phyloP scores from a whole-genome alignment of 345 rosid species.

The Adansonia digitata region DNA sequence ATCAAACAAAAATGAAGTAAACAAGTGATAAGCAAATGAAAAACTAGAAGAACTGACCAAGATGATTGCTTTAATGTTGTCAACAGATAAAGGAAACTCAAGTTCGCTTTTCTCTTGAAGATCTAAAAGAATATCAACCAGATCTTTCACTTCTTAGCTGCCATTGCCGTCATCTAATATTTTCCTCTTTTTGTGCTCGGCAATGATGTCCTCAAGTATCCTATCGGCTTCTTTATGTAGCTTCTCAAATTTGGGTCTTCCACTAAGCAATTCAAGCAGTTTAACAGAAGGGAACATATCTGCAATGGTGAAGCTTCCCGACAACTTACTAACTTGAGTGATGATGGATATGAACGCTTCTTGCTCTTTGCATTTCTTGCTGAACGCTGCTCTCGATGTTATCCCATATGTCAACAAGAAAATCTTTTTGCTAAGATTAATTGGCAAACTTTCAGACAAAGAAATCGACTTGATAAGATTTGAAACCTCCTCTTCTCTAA shows the following conservation, averaged over 20 bases:
- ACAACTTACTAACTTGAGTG: neutral
- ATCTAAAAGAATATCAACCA: constrained; percentile 11
- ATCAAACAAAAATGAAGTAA: neutral
- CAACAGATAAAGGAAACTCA: neutral
- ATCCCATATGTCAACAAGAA: constrained; percentile 12
- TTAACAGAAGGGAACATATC: constrained; percentile 17
- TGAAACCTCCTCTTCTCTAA: constrained; percentile 30
- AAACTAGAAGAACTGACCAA: neutral
- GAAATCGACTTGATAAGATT: constrained; percentile 6
- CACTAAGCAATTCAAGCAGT: neutral
- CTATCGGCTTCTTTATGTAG: constrained; percentile 5
- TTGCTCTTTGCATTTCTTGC: neutral
- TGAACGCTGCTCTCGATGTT: constrained; percentile 8
- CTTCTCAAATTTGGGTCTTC: constrained; percentile 5
- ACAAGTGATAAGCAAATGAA: neutral
- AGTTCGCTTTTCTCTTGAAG: constrained; percentile 7
- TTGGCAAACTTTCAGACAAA: neutral
- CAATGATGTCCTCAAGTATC: constrained; percentile 1
- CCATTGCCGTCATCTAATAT: neutral
- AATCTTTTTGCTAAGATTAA: constrained; percentile 11
- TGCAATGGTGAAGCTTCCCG: constrained; percentile 8
- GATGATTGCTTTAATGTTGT: constrained; percentile 11
- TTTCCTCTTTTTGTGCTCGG: neutral
- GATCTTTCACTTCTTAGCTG: neutral
- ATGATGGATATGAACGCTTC: constrained; percentile 7